A percentile compares a stretch with the other conserved stretches of the same genome.
phyloP scores from a whole-genome alignment of 176 grass and related monocot species.

The Avena atlantica region DNA sequence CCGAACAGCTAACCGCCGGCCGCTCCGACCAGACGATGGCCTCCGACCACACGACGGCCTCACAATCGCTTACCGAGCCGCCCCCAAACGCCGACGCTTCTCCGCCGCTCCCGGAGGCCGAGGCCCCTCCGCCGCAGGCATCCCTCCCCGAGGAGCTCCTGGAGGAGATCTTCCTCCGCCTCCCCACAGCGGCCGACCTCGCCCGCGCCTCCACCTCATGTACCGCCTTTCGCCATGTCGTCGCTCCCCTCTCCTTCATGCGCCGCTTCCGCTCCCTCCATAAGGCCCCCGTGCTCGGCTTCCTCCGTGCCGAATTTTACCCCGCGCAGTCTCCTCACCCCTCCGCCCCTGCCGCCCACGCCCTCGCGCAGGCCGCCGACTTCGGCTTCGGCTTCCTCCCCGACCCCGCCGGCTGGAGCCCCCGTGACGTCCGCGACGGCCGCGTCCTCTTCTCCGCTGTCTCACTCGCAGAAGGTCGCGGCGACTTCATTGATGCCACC shows the following conservation, averaged over 20 bases:
- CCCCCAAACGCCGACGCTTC: not conserved
- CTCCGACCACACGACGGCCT: not conserved
- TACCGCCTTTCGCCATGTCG: conserved; percentile 13
- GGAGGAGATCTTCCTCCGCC: conserved; percentile 43
- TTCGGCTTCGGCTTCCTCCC: conserved; percentile 47
- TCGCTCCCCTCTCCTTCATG: conserved; percentile 18
- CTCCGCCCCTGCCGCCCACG: conserved; percentile 25
- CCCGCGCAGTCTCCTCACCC: conserved; percentile 35
- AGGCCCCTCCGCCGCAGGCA: not conserved
- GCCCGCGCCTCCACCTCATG: conserved; percentile 36
- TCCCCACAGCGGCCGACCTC: conserved; percentile 34
- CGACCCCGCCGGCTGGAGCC: not conserved
- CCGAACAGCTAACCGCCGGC: not conserved
- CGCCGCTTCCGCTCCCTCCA: conserved; percentile 41
- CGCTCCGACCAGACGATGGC: not conserved
- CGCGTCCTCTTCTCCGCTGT: conserved; percentile 34
- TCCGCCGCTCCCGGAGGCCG: not conserved
- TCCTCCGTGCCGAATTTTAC: conserved; percentile 10
- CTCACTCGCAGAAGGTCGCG: not conserved
- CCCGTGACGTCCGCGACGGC: conserved; percentile 34
- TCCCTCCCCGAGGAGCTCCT: conserved; percentile 41
- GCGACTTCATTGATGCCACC: conserved; percentile 20
- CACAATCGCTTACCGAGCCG: not conserved
- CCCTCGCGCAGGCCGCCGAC: conserved; percentile 34
- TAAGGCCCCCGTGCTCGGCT: conserved; percentile 23